These are phyloP conservation scores for Orbilia brochopaga DNA, from an alignment of 2,329 filamentous ascomycete genomes.

Conservation along the genomic window DNA sequence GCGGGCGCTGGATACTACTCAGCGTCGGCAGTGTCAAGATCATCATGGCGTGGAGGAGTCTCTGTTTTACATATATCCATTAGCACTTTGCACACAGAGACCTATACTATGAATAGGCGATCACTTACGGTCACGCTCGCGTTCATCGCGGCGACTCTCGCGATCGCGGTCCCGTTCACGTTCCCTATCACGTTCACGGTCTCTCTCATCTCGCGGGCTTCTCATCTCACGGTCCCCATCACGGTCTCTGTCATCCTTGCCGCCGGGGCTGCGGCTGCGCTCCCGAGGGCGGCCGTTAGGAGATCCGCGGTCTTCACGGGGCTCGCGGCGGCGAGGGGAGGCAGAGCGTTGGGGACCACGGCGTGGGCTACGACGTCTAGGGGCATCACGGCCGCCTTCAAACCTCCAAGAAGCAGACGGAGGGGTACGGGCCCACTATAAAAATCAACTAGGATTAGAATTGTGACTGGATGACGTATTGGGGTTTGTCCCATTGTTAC, in stretches of 20 bases:
- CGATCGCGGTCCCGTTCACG: slow-evolving; percentile 41
- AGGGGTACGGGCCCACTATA: slow-evolving; percentile 94
- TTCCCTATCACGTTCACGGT: slow-evolving; percentile 63
- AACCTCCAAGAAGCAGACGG: slow-evolving; percentile 98
- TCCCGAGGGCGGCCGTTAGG: slow-evolving; percentile 66
- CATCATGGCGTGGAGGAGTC: slow-evolving; percentile 69
- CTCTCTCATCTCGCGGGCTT: slow-evolving; percentile 67
- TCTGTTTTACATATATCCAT: slow-evolving; percentile 56
- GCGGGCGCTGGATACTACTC: slow-evolving; percentile 51
- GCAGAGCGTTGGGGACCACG: slow-evolving; percentile 65
- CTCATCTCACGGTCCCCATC: slow-evolving; percentile 80
- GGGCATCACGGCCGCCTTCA: slow-evolving; percentile 83
- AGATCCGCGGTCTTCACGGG: slow-evolving; percentile 60
- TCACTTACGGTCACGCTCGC: slow-evolving; percentile 73
- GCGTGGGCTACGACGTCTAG: slow-evolving; percentile 63
- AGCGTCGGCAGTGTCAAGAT: slow-evolving; percentile 87
- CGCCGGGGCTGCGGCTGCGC: slow-evolving; percentile 80
- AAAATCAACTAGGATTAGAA: slow-evolving; percentile 17
- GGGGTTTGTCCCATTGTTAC: slow-evolving; percentile 52
- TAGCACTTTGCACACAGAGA: slow-evolving; percentile 60
- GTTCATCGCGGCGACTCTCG: slow-evolving; percentile 61
- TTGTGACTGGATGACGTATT: too few relatives aligned
- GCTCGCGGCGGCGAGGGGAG: slow-evolving; percentile 78
- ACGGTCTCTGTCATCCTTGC: slow-evolving; percentile 82
- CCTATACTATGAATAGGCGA: slow-evolving; percentile 72